phyloP scores from a whole-genome alignment of 192 early-diverging fungal genomes.

The Linnemannia elongata region DNA sequence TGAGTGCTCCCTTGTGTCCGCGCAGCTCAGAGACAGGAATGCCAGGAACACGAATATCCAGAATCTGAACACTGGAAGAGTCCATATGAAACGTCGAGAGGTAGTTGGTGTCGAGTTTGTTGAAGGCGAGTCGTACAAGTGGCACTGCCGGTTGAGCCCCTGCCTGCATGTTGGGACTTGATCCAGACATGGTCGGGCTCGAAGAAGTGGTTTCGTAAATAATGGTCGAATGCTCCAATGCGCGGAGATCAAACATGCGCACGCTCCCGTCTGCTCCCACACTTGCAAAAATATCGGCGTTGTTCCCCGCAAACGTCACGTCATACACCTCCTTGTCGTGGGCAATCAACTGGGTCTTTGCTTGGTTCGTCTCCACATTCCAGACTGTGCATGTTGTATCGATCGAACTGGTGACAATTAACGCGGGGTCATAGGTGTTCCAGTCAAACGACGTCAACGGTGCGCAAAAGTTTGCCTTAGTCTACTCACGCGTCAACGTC shows the following conservation, averaged over 20 bases:
- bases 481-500: constrained; percentile 25
- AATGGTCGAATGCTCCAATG: constrained; percentile 97
- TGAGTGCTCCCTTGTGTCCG: constrained; percentile 83
- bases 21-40: constrained; percentile 86
- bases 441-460: constrained; percentile 98
- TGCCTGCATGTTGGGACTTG: constrained; percentile 22
- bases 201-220: constrained; percentile 87
- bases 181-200: constrained; percentile 37
- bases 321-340: constrained; percentile 99
- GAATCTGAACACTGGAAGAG: constrained; percentile 82
- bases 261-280: constrained; percentile 99
- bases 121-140: constrained; percentile 90
- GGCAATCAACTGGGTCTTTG: constrained; percentile 99
- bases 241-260: constrained; percentile 96
- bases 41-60: constrained; percentile 94
- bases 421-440: constrained; percentile 88
- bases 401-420: constrained; percentile 93
- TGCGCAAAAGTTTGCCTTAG: constrained; percentile 83
- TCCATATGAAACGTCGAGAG: constrained; percentile 94
- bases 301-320: constrained; percentile 92
- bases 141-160: constrained; percentile 62
- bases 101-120: constrained; percentile 90
- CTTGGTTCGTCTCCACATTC: constrained; percentile 96
- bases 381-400: constrained; percentile 99
- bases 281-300: constrained; percentile 92